Evolutionary conservation across 2,329 filamentous ascomycete species (phyloP).

Genomic region (Zopfia rhizophila): DNA sequence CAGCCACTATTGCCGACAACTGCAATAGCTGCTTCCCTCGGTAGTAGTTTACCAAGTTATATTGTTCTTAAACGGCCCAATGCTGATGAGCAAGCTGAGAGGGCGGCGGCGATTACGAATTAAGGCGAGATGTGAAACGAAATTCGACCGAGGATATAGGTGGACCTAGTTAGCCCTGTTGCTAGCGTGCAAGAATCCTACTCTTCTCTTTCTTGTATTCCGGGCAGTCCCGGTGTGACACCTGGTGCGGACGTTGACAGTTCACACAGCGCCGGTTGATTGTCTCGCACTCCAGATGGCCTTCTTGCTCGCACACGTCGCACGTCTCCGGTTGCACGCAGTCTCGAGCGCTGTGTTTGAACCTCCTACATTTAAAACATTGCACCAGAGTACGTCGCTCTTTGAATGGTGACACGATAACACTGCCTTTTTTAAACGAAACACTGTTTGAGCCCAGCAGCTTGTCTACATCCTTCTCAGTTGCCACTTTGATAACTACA

Average conservation of each 20-base stretch:
- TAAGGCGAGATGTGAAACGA: constrained; percentile 1
- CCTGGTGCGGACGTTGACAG: too few relatives aligned
- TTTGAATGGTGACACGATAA: constrained; percentile 8
- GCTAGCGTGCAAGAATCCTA: constrained; percentile 2
- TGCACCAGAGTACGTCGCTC: constrained; percentile 5
- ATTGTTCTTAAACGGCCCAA: too few relatives aligned
- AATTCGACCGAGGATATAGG: not conserved
- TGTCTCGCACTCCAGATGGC: constrained; percentile 3
- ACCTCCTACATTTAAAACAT: constrained; percentile 8
- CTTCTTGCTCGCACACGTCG: constrained; percentile 6
- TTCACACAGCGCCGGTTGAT: too few relatives aligned
- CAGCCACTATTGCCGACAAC: too few relatives aligned
- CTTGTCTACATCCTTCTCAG: constrained; percentile 20
- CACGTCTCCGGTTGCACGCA: constrained; percentile 5
- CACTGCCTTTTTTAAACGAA: constrained; percentile 17
- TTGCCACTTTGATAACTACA: constrained; percentile 22
- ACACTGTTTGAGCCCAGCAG: constrained; percentile 18
- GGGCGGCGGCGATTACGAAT: constrained; percentile 7
- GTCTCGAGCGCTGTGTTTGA: constrained; percentile 9
- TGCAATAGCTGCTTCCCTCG: too few relatives aligned
- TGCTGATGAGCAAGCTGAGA: constrained; percentile 2
- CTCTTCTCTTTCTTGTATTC: too few relatives aligned
- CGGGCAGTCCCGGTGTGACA: too few relatives aligned
- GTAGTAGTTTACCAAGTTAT: too few relatives aligned
- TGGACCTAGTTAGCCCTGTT: not conserved